Base-by-base conservation (phyloP, 495 filamentous ascomycete genomes). In the Bombardia bombarda region DNA sequence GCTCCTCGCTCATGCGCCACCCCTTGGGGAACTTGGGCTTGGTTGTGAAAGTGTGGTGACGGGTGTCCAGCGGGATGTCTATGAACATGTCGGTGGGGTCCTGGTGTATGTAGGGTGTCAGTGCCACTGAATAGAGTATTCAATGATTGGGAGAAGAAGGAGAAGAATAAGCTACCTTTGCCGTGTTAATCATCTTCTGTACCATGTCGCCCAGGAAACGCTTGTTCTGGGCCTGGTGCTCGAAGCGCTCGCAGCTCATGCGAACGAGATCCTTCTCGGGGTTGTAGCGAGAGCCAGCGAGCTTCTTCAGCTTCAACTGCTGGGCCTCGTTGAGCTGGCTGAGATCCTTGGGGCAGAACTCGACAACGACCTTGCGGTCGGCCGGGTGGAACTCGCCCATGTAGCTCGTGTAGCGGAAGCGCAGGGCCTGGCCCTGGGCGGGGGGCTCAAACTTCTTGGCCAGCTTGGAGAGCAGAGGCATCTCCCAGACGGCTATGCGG, bases 371-470 rank as follows among this genome's bases (percentile, higher is more conserved):
- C 68, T 98, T 98, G 40, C 79, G 76, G 59, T 88, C 83, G 10
- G 89, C 87, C 0, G 93, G 90, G 63, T 97, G 93, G 40, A 80
- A 62, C 63, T 98, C 92, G 48, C 93, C 93, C 75, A 97, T 79
- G 64, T 96, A 96, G 35, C 81, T 86, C n/a, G 93, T 97, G 67
- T 95, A 95, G 55, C 92, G 82, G 74, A 96, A 98, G 48, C 92
- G 83, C 38, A 98, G 76, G 6, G 76, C 68, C 49, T 84, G 72
- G 36, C 81, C 69, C 35, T 65, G 60, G 35, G 77, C 60, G 10
- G 89, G 86, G 3, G 82, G 83, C 25, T 70, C 67, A 66, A 95
- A 97, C 25, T 85, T 80, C 62, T 83, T 84, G 38, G 85, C 83
- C 31, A 94, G 73, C 49, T 88, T 82, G 55, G 81, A 78, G 40